Conservation (phyloP, 2,329 filamentous ascomycete genomes). For the Neospermospora avenae region DNA sequence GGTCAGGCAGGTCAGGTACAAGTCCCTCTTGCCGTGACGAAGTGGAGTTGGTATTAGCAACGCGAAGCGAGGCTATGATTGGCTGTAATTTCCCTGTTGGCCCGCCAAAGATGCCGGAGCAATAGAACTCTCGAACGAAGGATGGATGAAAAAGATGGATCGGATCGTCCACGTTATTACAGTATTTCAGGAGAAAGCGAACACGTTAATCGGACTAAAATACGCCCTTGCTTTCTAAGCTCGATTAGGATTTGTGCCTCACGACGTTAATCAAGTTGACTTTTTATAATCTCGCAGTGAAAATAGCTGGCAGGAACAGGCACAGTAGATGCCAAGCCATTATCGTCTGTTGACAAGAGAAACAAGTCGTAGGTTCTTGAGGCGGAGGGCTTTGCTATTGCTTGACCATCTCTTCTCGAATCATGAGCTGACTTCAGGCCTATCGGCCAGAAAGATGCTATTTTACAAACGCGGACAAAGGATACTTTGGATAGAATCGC, state of each 20-base stretch:
- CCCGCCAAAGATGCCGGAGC: not conserved
- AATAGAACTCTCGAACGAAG: not conserved
- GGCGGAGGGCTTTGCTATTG: not conserved
- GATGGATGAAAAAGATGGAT: not conserved
- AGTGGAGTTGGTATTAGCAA: not conserved
- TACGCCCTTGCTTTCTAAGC: too few relatives aligned
- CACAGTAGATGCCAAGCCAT: not conserved
- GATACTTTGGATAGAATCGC: not conserved
- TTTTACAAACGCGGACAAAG: not conserved
- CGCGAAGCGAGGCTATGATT: not conserved
- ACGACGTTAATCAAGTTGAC: too few relatives aligned
- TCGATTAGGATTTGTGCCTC: too few relatives aligned
- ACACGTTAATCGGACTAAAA: too few relatives aligned
- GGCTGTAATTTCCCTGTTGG: not conserved
- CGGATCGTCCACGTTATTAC: too few relatives aligned
- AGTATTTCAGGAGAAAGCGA: too few relatives aligned
- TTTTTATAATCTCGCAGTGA: too few relatives aligned
- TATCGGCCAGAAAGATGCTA: slow-evolving; percentile 1
- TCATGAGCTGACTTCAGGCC: too few relatives aligned
- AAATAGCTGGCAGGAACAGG: not conserved
- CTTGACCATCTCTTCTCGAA: not conserved
- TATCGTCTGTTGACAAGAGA: too few relatives aligned
- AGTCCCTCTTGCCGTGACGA: not conserved
- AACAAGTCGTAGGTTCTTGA: too few relatives aligned
- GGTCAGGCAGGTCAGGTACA: not conserved